Percentiles rank a stretch among this genome's conserved stretches.
These are phyloP conservation scores for Vigna angularis DNA, from an alignment of 306 rosid genomes.

Conservation along the genomic window DNA sequence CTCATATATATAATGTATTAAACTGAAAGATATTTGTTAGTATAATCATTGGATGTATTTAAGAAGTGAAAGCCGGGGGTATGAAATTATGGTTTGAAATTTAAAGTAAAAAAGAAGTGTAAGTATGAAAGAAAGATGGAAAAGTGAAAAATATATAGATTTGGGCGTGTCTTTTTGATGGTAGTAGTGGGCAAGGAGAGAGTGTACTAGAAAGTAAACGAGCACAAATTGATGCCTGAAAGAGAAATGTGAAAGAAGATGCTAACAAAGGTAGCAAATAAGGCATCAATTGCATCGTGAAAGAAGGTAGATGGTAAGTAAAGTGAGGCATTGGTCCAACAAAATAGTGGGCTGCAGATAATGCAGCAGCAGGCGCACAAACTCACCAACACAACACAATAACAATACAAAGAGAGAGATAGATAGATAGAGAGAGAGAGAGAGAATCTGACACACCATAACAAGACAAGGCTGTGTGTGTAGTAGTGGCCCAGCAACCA, in stretches of 20 bases:
- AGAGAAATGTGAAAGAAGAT: slow-evolving; percentile 34
- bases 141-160: slow-evolving; percentile 34
- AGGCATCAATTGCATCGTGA: slow-evolving; percentile 39
- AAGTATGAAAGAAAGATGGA: not conserved
- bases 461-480: slow-evolving; percentile 51
- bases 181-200: slow-evolving; percentile 37
- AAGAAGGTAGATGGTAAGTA: not conserved
- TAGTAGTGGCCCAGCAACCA: slow-evolving; percentile 63
- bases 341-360: slow-evolving; percentile 50
- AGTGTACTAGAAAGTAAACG: slow-evolving; percentile 35
- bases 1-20: not conserved
- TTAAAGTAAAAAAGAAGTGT: too few species aligned
- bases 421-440: not conserved
- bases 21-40: not conserved
- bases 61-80: too few species aligned
- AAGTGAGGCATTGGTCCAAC: slow-evolving; percentile 40
- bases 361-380: slow-evolving; percentile 59
- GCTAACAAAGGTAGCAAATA: slow-evolving; percentile 45
- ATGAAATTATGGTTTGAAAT: too few species aligned
- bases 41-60: too few species aligned
- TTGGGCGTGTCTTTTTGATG: not conserved
- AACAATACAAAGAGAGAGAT: not conserved
- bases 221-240: slow-evolving; percentile 45
- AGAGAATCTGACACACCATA: slow-evolving; percentile 63
- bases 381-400: slow-evolving; percentile 29